Evolutionary conservation across 176 grass and related monocot genomes (phyloP).

Genomic region (Phyllostachys edulis): DNA sequence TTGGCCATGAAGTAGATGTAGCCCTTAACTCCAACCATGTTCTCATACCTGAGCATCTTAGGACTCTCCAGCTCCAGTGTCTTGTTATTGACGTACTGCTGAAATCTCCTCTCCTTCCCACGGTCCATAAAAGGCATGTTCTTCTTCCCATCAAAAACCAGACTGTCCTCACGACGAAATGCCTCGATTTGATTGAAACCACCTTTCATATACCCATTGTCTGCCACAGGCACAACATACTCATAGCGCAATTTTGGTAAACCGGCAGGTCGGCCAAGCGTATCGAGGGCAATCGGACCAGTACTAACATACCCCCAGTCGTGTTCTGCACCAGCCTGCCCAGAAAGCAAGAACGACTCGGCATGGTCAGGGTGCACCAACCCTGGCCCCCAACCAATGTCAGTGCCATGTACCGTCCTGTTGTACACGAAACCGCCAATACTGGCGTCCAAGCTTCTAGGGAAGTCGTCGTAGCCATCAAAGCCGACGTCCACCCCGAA

Average conservation of each 20-base stretch:
- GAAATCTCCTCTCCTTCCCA: slow-evolving; percentile 42
- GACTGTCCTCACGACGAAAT: slow-evolving; percentile 42
- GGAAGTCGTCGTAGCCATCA: slow-evolving; percentile 16
- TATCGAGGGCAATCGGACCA: neutral
- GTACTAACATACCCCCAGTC: slow-evolving; percentile 33
- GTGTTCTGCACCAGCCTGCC: slow-evolving; percentile 29
- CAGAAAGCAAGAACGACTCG: slow-evolving; percentile 23
- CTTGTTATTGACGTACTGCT: slow-evolving; percentile 28
- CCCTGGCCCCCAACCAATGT: slow-evolving; percentile 31
- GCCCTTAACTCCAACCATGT: slow-evolving; percentile 53
- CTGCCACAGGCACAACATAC: slow-evolving; percentile 10
- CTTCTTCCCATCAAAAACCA: slow-evolving; percentile 54
- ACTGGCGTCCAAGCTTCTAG: slow-evolving; percentile 1
- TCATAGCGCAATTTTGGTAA: slow-evolving; percentile 19
- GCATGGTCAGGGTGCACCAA: slow-evolving; percentile 39
- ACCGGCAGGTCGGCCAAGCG: neutral
- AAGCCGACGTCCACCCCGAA: slow-evolving; percentile 20
- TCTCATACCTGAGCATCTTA: slow-evolving; percentile 47
- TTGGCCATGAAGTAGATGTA: slow-evolving; percentile 73
- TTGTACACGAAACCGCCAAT: slow-evolving; percentile 35
- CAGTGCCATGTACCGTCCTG: slow-evolving; percentile 19
- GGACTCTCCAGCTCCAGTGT: slow-evolving; percentile 31
- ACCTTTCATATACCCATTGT: neutral
- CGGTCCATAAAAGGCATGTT: slow-evolving; percentile 30
- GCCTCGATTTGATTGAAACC: slow-evolving; percentile 41